Evolutionary conservation across 805 yeast species (phyloP).

Genomic region (Kurtzmaniella cleridarum): DNA sequence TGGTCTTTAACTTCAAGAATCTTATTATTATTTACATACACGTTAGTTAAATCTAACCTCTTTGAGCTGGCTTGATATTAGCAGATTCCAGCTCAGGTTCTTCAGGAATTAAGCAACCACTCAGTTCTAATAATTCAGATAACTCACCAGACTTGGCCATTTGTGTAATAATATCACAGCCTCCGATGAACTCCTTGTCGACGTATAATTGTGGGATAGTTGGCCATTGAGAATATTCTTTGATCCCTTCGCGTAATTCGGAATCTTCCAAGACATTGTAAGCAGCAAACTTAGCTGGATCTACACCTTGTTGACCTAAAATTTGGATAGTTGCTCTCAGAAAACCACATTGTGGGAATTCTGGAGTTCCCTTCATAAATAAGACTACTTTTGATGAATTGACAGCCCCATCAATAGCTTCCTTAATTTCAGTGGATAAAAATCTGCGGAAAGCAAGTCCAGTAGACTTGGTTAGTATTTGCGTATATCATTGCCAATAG

Average conservation of each 20-base stretch:
- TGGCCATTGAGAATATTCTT: constrained; percentile 96
- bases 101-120: constrained; percentile 74
- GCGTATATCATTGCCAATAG: no score
- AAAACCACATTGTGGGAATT: constrained; percentile 96
- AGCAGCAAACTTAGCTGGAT: constrained; percentile 94
- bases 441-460: constrained; percentile 28
- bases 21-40: constrained; percentile 6
- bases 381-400: constrained; percentile 88
- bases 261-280: constrained; percentile 93
- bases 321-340: constrained; percentile 92
- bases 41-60: constrained; percentile 15
- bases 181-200: constrained; percentile 89
- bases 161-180: constrained; percentile 89
- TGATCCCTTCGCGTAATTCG: constrained; percentile 90
- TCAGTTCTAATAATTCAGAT: constrained; percentile 73
- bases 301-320: constrained; percentile 94
- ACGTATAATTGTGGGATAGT: constrained; percentile 96
- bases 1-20: no score
- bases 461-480: constrained; percentile 1
- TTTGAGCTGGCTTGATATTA: constrained; percentile 31
- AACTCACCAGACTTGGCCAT: constrained; percentile 93
- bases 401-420: constrained; percentile 84
- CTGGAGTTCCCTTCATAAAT: constrained; percentile 98
- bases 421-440: constrained; percentile 70
- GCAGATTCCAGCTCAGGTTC: constrained; percentile 42